Evolutionary conservation across 1,139 yeast species (phyloP).

Genomic region (Lizanozyma gosingica): DNA sequence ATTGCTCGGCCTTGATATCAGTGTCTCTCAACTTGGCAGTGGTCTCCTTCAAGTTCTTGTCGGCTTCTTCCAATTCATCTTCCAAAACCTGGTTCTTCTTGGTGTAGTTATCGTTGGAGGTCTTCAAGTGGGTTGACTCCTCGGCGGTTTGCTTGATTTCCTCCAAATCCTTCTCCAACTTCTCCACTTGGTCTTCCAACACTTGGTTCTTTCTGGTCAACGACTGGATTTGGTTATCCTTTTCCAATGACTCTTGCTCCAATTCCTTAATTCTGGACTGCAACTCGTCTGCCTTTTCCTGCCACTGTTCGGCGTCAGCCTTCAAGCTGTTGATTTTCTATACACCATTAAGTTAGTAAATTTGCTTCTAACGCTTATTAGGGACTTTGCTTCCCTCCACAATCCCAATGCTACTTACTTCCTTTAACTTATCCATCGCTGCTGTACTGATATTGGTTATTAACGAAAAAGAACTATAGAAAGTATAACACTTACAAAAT

Average conservation of each 20-base stretch:
- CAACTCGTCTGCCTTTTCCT: constrained; percentile 90
- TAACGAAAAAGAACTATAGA: background rate
- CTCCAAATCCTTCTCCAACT: constrained; percentile 68
- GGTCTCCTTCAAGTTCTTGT: constrained; percentile 85
- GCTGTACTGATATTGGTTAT: constrained; percentile 1
- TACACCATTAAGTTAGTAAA: background rate
- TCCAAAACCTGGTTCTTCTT: constrained; percentile 91
- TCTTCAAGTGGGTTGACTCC: constrained; percentile 82
- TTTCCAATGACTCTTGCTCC: constrained; percentile 85
- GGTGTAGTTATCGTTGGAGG: constrained; percentile 83
- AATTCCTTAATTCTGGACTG: constrained; percentile 72
- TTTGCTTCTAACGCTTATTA: background rate
- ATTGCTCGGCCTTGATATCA: constrained; percentile 93
- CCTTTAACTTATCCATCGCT: constrained; percentile 42
- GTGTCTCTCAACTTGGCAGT: constrained; percentile 92
- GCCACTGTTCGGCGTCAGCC: constrained; percentile 94
- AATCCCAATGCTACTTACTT: constrained; percentile 27
- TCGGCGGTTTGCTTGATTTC: constrained; percentile 88
- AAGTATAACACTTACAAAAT: background rate
- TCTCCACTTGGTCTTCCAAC: constrained; percentile 86
- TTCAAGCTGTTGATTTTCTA: constrained; percentile 86
- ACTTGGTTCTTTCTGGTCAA: constrained; percentile 87
- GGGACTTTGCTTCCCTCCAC: background rate
- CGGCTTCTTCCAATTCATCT: constrained; percentile 89
- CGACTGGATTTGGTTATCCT: constrained; percentile 92